A percentile compares a stretch with the other conserved stretches of the same genome.
Evolutionary conservation across 2,329 filamentous ascomycete species (phyloP).

Genomic region (Blumeriella jaapii): DNA sequence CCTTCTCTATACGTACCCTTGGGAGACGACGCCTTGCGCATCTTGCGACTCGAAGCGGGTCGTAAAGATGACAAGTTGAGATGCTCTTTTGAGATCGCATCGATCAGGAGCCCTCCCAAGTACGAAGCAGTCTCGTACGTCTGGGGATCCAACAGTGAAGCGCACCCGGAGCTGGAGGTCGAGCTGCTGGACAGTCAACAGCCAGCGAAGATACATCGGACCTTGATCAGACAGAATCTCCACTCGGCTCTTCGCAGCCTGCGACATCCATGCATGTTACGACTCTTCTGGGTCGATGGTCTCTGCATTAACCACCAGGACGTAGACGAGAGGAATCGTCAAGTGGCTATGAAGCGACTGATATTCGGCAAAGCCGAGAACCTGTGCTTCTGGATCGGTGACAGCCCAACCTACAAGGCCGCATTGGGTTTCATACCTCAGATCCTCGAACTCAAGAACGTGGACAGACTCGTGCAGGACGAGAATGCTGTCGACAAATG

Average conservation of each 20-base stretch:
- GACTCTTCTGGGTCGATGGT: constrained; percentile 20
- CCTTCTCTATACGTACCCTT: constrained; percentile 1
- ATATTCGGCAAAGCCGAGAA: constrained; percentile 11
- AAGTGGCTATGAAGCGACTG: constrained; percentile 10
- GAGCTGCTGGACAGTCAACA: constrained; percentile 2
- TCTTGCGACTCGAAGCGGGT: constrained; percentile 7
- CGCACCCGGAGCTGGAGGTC: constrained; percentile 2
- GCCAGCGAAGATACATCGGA: constrained; percentile 1
- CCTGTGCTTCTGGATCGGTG: constrained; percentile 14
- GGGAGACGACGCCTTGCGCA: constrained; percentile 5
- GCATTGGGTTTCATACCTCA: constrained; percentile 7
- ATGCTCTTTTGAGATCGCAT: constrained; percentile 6
- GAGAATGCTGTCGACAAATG: constrained; percentile 3
- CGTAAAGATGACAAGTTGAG: constrained; percentile 2
- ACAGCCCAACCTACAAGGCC: constrained; percentile 3
- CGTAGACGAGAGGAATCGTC: constrained; percentile 16
- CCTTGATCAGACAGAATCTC: constrained; percentile 7
- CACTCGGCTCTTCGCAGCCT: constrained; percentile 7
- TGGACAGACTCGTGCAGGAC: constrained; percentile 8
- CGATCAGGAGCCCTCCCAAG: not conserved
- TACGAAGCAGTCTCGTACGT: constrained; percentile 10
- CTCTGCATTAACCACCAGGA: constrained; percentile 22
- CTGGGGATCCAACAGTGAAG: constrained; percentile 6
- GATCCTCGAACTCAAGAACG: constrained; percentile 7
- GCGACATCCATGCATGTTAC: constrained; percentile 3